These are phyloP conservation scores for Coemansia sp. DNA, from an alignment of 192 early-diverging fungal species.

Conservation along the genomic window DNA sequence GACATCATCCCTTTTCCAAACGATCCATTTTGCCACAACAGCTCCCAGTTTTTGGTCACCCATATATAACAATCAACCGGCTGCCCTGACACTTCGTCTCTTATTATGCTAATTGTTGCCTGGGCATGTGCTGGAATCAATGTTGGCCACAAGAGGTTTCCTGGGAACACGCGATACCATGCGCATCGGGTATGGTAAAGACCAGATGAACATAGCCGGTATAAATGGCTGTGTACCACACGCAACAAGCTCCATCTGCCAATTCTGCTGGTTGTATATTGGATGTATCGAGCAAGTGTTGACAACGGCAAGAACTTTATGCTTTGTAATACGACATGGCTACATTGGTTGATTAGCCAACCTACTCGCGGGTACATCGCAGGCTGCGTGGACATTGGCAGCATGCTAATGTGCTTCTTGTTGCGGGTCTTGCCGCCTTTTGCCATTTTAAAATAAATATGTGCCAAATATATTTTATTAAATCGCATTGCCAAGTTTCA, in stretches of 20 bases:
- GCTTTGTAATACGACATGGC: background rate
- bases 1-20: slow-evolving; percentile 80
- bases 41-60: slow-evolving; percentile 7
- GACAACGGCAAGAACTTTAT: background rate
- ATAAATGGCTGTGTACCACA: background rate
- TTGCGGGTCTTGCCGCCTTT: background rate
- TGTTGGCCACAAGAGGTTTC: slow-evolving; percentile 32
- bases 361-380: slow-evolving; percentile 40
- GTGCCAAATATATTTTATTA: background rate
- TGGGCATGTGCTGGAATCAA: slow-evolving; percentile 13
- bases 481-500: too few relatives aligned
- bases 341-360: slow-evolving; percentile 14
- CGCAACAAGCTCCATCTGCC: background rate
- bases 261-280: background rate
- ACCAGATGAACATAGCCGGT: background rate
- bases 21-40: slow-evolving; percentile 65
- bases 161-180: slow-evolving; percentile 8
- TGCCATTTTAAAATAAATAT: background rate
- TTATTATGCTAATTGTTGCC: slow-evolving; percentile 18
- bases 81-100: background rate
- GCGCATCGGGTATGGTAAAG: background rate
- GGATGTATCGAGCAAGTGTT: background rate
- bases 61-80: slow-evolving; percentile 40
- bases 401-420: background rate
- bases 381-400: slow-evolving; percentile 25